Evolutionary conservation across 2,329 filamentous ascomycete genomes (phyloP), one percentile per base, ranked within the genome.

Genomic region (Graphilbum fragrans): DNA sequence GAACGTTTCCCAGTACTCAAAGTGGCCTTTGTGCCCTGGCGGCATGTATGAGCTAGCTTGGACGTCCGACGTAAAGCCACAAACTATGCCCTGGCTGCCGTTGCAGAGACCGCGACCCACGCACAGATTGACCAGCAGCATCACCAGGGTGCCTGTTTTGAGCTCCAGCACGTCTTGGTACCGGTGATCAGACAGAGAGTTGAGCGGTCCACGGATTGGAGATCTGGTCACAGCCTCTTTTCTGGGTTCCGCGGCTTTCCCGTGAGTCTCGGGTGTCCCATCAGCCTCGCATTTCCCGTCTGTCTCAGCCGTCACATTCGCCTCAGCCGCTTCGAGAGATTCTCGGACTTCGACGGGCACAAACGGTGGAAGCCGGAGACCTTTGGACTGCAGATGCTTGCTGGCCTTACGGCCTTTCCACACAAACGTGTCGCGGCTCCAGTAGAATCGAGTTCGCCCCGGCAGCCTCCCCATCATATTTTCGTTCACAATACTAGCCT

Each of bases 111-210:
- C 61, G 2, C 36, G 32, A 0, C 41, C 25, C 5, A 68, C 51
- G 44, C 64, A 62, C 7, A 75, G 52, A 43, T 76, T 76, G 16
- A 59, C 57, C 3, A 72, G 63, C 2, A 77, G 58, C 5, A 75
- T 63, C 5, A 76, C 69, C 3, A 65, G 60, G 64, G 71, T 71
- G 18, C 64, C 65, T 27, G 59, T 49, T 43, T 74, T 74, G 14
- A 74, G 57, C 41, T 65, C 50, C 14, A 70, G 51, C 3, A 53
- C 47, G 0, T 57, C 48, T 11, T 67, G 64, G 40, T 64, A 70
- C 1, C 65, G 61, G 46, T 74, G 69, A 14, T 71, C 65, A 14
- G 56, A 50, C 2, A 69, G 55, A 1, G 55, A 55, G 2, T 44
- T 42, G 2, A 67, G 49, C 1, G 59, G 50, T 29, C 52, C 53